These are phyloP conservation scores for Cordia subcordata DNA, from an alignment of 257 asterid genomes.

Conservation along the genomic window DNA sequence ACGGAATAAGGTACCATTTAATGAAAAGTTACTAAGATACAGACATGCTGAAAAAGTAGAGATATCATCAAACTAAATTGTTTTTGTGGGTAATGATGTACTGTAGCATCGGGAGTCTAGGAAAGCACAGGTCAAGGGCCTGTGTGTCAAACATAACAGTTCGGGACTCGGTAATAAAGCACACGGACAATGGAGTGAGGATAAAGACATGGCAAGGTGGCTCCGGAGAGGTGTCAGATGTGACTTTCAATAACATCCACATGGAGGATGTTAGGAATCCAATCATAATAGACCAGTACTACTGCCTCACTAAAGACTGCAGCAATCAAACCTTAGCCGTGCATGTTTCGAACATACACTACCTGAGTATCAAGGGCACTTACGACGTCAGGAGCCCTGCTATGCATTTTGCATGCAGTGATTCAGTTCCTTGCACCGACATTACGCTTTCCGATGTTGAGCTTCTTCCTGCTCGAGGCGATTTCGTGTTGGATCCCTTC, in stretches of 20 bases:
- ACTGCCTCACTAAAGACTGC: conserved; percentile 39
- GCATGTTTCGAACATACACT: conserved; percentile 32
- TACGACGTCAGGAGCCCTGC: conserved; percentile 60
- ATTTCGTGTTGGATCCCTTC: conserved; percentile 42
- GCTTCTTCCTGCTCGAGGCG: conserved; percentile 52
- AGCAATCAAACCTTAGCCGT: conserved; percentile 46
- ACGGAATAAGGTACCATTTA: conserved; percentile 53
- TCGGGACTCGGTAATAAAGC: conserved; percentile 44
- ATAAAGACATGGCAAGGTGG: conserved; percentile 87
- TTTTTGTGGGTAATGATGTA: too few relatives aligned
- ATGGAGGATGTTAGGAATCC: conserved; percentile 67
- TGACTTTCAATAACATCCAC: conserved; percentile 40
- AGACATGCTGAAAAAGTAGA: too few relatives aligned
- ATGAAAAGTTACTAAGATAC: neutral
- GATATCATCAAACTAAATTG: too few relatives aligned
- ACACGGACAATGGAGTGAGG: conserved; percentile 57
- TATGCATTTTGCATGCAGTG: conserved; percentile 57
- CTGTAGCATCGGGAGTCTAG: conserved; percentile 62
- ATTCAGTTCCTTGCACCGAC: conserved; percentile 51
- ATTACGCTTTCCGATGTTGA: conserved; percentile 52
- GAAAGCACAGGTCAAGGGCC: conserved; percentile 48
- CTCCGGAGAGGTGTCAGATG: conserved; percentile 41
- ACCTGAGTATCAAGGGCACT: conserved; percentile 46
- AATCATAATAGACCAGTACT: conserved; percentile 58
- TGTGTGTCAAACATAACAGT: conserved; percentile 54